phyloP scores from a whole-genome alignment of 1,284 basidiomycete genomes.

The Papiliotrema terrestris region DNA sequence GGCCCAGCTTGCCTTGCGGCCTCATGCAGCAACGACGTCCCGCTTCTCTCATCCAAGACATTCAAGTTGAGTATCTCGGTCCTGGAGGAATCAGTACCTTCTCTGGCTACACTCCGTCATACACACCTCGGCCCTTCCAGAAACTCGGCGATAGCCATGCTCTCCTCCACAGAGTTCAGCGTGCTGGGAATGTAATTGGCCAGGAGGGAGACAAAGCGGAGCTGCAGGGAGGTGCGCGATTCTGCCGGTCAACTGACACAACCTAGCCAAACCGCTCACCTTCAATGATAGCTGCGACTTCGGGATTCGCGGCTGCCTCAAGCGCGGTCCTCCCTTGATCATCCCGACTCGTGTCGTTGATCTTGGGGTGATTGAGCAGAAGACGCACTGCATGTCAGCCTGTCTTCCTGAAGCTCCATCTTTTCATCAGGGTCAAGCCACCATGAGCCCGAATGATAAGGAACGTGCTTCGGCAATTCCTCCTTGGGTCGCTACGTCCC shows the following conservation, averaged over 20 bases:
- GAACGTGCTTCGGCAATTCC: too few species aligned
- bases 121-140: constrained; percentile 59
- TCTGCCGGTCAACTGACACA: constrained; percentile 53
- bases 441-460: too few species aligned
- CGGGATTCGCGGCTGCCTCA: constrained; percentile 63
- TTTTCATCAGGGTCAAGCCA: too few species aligned
- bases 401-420: not conserved
- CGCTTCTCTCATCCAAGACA: constrained; percentile 67
- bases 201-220: constrained; percentile 69
- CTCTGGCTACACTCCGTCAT: constrained; percentile 47
- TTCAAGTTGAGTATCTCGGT: constrained; percentile 47
- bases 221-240: constrained; percentile 73
- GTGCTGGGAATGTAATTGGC: constrained; percentile 69
- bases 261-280: constrained; percentile 53
- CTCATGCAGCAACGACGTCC: constrained; percentile 79
- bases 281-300: constrained; percentile 68
- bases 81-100: constrained; percentile 21
- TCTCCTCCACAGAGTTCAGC: constrained; percentile 39
- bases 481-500: too few species aligned
- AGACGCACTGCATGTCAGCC: constrained; percentile 54
- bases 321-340: constrained; percentile 64
- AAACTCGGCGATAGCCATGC: constrained; percentile 50
- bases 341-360: constrained; percentile 78
- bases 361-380: constrained; percentile 69
- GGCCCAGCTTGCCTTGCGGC: constrained; percentile 58